A percentile compares a stretch with the other conserved stretches of the same genome.
Conservation (phyloP, 176 grass and related monocot species). For the Oryza meridionalis region DNA sequence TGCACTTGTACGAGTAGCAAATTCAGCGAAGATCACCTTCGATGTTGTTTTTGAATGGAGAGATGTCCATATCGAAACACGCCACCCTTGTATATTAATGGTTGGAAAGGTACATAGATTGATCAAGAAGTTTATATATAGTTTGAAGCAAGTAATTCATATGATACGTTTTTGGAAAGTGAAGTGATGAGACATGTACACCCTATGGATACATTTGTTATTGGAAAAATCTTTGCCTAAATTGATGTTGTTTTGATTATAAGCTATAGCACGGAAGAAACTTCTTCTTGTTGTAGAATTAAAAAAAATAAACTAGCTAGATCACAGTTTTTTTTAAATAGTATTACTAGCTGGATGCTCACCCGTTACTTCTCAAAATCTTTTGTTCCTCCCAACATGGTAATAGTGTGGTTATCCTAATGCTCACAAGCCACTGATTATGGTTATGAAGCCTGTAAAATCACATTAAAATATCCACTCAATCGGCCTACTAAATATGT, state of each 20-base stretch:
- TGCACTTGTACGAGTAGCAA: background rate
- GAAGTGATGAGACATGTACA: background rate
- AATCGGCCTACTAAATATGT: no score
- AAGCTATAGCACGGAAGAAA: background rate
- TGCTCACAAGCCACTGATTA: background rate
- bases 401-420: no score
- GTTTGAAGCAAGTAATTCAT: background rate
- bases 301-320: no score
- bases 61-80: background rate
- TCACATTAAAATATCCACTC: no score
- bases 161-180: background rate
- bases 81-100: background rate
- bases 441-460: background rate
- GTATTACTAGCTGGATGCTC: no score
- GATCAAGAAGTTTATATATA: background rate
- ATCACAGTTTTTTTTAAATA: no score
- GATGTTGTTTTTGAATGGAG: background rate
- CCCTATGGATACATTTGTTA: no score
- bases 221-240: background rate
- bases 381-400: no score
- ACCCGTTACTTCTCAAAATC: no score
- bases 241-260: background rate
- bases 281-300: no score
- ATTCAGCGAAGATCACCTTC: background rate
- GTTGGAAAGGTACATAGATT: background rate